Evolutionary conservation across 2,329 filamentous ascomycete genomes (phyloP).

Genomic region (Biscogniauxia marginata): DNA sequence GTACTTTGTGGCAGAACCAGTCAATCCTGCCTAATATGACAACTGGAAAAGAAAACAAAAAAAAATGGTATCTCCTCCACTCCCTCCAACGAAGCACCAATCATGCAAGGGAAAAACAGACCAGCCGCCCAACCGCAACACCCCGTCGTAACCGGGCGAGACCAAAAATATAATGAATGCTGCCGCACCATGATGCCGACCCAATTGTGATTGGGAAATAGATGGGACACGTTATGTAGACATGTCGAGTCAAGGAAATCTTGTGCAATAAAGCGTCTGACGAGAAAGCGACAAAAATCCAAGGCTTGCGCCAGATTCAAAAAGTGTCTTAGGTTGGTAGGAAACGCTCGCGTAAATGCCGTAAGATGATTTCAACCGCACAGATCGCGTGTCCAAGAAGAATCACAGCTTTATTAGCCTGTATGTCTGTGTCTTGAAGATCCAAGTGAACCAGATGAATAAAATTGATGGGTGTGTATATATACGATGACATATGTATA

Average conservation of each 20-base stretch:
- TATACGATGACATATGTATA: slow-evolving; percentile 8
- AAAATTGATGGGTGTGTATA: slow-evolving; percentile 14
- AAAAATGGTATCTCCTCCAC: slow-evolving; percentile 31
- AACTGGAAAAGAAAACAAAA: slow-evolving; percentile 8
- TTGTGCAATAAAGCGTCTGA: neutral
- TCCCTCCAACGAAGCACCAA: slow-evolving; percentile 10
- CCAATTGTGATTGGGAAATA: neutral
- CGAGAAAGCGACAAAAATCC: neutral
- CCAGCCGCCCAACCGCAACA: slow-evolving; percentile 5
- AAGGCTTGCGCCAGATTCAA: slow-evolving; percentile 1
- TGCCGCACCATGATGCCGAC: slow-evolving; percentile 18
- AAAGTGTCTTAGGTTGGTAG: neutral
- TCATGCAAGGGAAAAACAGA: slow-evolving; percentile 6
- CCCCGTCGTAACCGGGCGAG: neutral
- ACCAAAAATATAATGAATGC: slow-evolving; percentile 13
- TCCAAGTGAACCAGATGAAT: neutral
- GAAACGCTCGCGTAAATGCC: neutral
- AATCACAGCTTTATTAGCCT: neutral
- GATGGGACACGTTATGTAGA: neutral
- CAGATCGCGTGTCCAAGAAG: neutral
- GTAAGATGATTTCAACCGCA: neutral
- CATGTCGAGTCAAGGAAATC: neutral
- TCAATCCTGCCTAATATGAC: slow-evolving; percentile 5
- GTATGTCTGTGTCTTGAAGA: neutral
- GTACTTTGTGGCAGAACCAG: slow-evolving; percentile 1